A percentile compares a stretch with the other conserved stretches of the same genome.
These are phyloP conservation scores for Gliomastix tumulicola DNA, from an alignment of 2,329 filamentous ascomycete species.

Conservation along the genomic window DNA sequence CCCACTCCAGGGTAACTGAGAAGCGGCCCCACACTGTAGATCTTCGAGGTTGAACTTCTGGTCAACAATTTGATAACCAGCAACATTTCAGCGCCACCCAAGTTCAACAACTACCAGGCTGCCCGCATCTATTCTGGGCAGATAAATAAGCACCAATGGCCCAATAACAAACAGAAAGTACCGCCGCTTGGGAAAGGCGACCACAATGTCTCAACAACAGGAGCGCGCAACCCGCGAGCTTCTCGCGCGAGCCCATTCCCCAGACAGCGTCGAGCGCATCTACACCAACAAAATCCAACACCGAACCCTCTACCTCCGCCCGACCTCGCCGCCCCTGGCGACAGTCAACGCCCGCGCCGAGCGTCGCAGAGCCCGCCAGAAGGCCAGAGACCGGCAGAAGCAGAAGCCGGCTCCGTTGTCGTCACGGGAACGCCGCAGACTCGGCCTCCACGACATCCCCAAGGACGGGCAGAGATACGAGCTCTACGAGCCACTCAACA, in stretches of 20 bases:
- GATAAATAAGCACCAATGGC: no score
- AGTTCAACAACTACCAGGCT: no score
- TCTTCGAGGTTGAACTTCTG: no score
- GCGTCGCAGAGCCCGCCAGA: constrained; percentile 39
- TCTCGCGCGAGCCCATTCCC: constrained; percentile 72
- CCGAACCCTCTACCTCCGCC: constrained; percentile 71
- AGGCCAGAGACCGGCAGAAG: constrained; percentile 37
- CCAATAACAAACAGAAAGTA: no score
- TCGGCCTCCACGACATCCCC: constrained; percentile 70
- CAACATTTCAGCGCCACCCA: no score
- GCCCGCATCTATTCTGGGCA: no score
- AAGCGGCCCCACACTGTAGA: no score
- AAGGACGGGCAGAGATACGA: constrained; percentile 55
- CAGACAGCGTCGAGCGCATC: constrained; percentile 62
- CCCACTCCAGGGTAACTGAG: no score
- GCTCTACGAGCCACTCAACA: constrained; percentile 70
- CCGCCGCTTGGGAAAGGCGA: no score
- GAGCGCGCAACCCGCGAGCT: constrained; percentile 58
- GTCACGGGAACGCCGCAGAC: constrained; percentile 65
- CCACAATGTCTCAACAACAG: no score
- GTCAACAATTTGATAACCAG: no score
- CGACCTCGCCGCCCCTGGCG: constrained; percentile 60
- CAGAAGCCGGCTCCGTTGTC: constrained; percentile 64
- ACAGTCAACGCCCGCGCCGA: constrained; percentile 48
- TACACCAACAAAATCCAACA: constrained; percentile 78